phyloP scores from a whole-genome alignment of 225 moss, liverwort and hornwort genomes.

The Polytrichum commune region DNA sequence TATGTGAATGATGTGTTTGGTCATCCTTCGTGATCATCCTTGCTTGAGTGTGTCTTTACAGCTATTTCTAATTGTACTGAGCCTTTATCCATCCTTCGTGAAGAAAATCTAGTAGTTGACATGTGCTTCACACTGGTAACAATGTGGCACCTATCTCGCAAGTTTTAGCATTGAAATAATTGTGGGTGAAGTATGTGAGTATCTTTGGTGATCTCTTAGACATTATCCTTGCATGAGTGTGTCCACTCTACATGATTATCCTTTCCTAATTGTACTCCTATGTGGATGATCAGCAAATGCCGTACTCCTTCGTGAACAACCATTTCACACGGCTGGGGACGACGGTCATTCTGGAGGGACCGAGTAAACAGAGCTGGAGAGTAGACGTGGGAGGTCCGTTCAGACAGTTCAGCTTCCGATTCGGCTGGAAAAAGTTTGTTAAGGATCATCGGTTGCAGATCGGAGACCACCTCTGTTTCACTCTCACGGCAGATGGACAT shows the following conservation, averaged over 20 bases:
- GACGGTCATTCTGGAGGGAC: slow-evolving; percentile 28
- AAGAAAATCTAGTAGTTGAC: too few species aligned
- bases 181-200: too few species aligned
- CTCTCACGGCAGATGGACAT: slow-evolving; percentile 23
- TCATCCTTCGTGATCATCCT: too few species aligned
- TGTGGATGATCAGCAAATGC: slow-evolving; percentile 5
- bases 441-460: slow-evolving; percentile 31
- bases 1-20: too few species aligned
- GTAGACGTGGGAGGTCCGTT: slow-evolving; percentile 18
- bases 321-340: slow-evolving; percentile 12
- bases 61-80: too few species aligned
- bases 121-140: too few species aligned
- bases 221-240: too few species aligned
- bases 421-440: slow-evolving; percentile 28
- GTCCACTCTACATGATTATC: background rate
- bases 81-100: too few species aligned
- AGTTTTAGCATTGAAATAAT: too few species aligned
- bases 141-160: too few species aligned
- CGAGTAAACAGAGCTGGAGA: slow-evolving; percentile 30
- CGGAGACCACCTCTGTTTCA: slow-evolving; percentile 36
- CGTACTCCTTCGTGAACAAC: slow-evolving; percentile 22
- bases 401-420: slow-evolving; percentile 12
- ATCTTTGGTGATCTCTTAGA: too few species aligned
- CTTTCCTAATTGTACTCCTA: background rate
- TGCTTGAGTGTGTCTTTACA: too few species aligned